Evolutionary conservation across 495 filamentous ascomycete genomes (phyloP), one percentile per base, ranked within the genome.

Genomic region (Penicillium crystallinum): DNA sequence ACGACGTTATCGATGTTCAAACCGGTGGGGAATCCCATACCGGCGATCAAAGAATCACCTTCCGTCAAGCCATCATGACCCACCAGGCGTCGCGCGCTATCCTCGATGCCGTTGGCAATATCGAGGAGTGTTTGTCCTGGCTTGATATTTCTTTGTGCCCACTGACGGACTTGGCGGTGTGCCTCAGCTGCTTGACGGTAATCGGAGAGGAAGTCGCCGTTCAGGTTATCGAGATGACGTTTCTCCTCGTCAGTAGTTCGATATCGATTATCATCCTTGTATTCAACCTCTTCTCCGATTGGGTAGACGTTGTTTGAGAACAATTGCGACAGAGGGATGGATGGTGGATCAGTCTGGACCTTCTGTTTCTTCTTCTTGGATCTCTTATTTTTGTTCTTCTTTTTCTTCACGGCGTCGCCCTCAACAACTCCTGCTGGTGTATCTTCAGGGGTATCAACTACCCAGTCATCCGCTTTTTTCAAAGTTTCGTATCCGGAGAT

Each of bases 21-120:
- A 11, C 82, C 82, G 0, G 80, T 83, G 0, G 82, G 82, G 63
- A 86, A 86, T 14, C 81, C 82, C 71, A 86, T 75, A 25, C 82
- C 81, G 34, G 73, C 74, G 46, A 77, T 75, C 39, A 84, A 66
- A 54, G 72, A 31, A 70, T 41, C 81, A 77, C 15, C 82, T 82
- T 45, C 81, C 72, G 53, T 81, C 79, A 10, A 86, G 6, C 82
- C 82, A 46, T 67, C 62, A 64, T 86, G 72, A 15, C 73, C 81
- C 0, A 76, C 76, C 57, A 86, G 59, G 18, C 79, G 73, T 35
- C 82, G 69, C 19, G 83, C 80, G 19, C 80, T 74, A 54, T 84
- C 79, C 54, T 86, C 82, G 47, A 86, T 86, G 6, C 72, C 75
- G 55, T 77, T 76, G 6, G 81, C 81, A 52, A 86, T 81, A 19